Conservation (phyloP, 2,329 filamentous ascomycete species). For the Penicillium sp. region DNA sequence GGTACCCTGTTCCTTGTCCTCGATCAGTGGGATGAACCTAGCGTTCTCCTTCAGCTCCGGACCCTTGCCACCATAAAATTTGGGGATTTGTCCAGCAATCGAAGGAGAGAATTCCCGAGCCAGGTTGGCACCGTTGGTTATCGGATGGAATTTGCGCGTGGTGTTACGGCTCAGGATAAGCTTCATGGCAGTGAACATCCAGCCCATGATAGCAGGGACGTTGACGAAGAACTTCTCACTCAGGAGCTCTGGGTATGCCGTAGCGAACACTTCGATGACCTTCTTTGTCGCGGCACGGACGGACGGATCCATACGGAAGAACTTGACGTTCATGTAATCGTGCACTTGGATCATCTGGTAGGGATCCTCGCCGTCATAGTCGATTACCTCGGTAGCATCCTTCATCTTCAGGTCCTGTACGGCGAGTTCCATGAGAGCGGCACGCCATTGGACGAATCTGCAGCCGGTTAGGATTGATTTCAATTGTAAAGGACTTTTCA, state of each 20-base stretch:
- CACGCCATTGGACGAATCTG: constrained; percentile 87
- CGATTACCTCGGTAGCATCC: constrained; percentile 67
- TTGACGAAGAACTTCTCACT: constrained; percentile 95
- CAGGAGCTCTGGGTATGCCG: constrained; percentile 84
- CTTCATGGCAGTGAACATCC: constrained; percentile 74
- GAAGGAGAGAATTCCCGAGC: constrained; percentile 55
- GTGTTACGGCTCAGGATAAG: constrained; percentile 71
- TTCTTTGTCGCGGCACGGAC: constrained; percentile 75
- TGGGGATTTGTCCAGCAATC: constrained; percentile 66
- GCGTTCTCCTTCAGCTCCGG: constrained; percentile 45
- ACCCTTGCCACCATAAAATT: constrained; percentile 75
- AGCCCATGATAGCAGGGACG: constrained; percentile 86
- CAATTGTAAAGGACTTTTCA: not conserved
- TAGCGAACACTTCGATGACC: constrained; percentile 77
- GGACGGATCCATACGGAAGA: constrained; percentile 74
- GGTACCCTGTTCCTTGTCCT: constrained; percentile 17
- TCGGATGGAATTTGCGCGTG: constrained; percentile 74
- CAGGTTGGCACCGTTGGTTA: constrained; percentile 69
- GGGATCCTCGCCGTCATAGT: constrained; percentile 63
- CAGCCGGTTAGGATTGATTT: not conserved
- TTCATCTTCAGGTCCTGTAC: constrained; percentile 70
- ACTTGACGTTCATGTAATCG: constrained; percentile 85
- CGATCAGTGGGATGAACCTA: constrained; percentile 32
- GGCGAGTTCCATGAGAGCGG: constrained; percentile 85
- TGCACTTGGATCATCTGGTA: constrained; percentile 93